phyloP scores from a whole-genome alignment of 1,284 basidiomycete genomes.

The Grifola frondosa region DNA sequence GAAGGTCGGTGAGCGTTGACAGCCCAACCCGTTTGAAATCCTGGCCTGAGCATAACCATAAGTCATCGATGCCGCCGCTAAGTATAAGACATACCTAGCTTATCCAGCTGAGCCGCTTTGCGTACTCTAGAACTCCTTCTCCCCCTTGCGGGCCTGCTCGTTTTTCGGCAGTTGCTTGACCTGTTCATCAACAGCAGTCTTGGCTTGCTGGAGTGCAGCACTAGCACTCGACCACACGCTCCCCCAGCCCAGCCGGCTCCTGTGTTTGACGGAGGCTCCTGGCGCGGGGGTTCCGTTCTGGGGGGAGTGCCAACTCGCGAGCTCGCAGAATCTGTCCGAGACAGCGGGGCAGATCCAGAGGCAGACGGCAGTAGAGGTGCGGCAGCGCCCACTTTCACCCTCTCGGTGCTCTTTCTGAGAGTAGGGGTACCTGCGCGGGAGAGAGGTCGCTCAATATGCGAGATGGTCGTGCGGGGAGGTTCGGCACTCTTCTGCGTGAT shows the following conservation, averaged over 20 bases:
- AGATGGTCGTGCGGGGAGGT: constrained; percentile 57
- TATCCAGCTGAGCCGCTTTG: constrained; percentile 69
- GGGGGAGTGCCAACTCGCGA: constrained; percentile 26
- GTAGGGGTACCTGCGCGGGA: constrained; percentile 73
- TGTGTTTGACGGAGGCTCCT: constrained; percentile 18
- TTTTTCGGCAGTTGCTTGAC: constrained; percentile 80
- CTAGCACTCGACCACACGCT: constrained; percentile 87
- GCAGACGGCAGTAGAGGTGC: constrained; percentile 34
- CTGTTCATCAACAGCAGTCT: constrained; percentile 86
- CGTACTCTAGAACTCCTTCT: constrained; percentile 47
- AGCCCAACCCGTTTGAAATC: constrained; percentile 85
- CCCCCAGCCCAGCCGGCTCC: constrained; percentile 72
- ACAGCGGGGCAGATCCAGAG: constrained; percentile 37
- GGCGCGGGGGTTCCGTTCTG: constrained; percentile 21
- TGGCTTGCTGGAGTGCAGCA: constrained; percentile 85
- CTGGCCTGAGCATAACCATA: constrained; percentile 53
- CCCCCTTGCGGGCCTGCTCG: constrained; percentile 79
- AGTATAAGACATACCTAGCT: constrained; percentile 56
- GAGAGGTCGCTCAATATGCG: constrained; percentile 55
- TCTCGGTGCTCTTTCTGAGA: constrained; percentile 73
- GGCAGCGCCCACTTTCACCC: constrained; percentile 64
- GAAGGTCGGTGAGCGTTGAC: constrained; percentile 84
- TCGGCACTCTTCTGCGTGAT: constrained; percentile 88
- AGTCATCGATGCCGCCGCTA: background rate
- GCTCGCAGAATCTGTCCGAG: constrained; percentile 31